Evolutionary conservation across 2,329 filamentous ascomycete species (phyloP), one percentile per base, ranked within the genome.

Genomic region (Hypoxylon sp.): DNA sequence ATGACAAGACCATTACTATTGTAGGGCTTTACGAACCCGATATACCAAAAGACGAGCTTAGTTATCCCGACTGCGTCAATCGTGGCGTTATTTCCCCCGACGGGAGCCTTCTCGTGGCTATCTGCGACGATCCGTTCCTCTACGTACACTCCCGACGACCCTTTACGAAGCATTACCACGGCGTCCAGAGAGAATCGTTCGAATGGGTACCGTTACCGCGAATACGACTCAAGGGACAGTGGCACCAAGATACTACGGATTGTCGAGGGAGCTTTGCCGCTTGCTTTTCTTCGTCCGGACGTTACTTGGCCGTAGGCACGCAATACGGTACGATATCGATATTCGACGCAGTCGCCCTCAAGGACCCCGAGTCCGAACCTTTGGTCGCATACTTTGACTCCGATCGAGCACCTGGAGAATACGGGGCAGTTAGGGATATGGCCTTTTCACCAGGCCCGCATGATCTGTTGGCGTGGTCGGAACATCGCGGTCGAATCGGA

Each of bases 11-110:
- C 1, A 91, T 98, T 59, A 90, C 90, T 26, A 80, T 97, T n/a
- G 92, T 96, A 74, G 91, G 89, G 50, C 81, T 98, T 19, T 82
- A 86, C 26, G 86, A 89, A 17, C 65, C 62, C 54, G 76, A 77
- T 13, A 83, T 91, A 62, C 82, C 90, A 34, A 79, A 96, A 20
- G 88, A 91, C 56, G 84, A 89, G 44, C 80, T 97, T 55, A 84
- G 86, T 3, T 90, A 97, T 68, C 90, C 91, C 4, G 91, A 94
- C 74, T 91, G 89, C 68, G 94, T 98, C 80, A 99, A 99, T 72
- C 93, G 96, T 73, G 92, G 94, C 32, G 87, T 94, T n/a, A 89
- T 99, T 54, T 97, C 94, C 6, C 95, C 94, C 0, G 91, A 97
- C 74, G 94, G 94, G 0, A 86, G 84, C 19, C 79, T 94, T 10